Conservation (phyloP, 1,139 yeast species). For the Geotrichum citri-aurantii region DNA sequence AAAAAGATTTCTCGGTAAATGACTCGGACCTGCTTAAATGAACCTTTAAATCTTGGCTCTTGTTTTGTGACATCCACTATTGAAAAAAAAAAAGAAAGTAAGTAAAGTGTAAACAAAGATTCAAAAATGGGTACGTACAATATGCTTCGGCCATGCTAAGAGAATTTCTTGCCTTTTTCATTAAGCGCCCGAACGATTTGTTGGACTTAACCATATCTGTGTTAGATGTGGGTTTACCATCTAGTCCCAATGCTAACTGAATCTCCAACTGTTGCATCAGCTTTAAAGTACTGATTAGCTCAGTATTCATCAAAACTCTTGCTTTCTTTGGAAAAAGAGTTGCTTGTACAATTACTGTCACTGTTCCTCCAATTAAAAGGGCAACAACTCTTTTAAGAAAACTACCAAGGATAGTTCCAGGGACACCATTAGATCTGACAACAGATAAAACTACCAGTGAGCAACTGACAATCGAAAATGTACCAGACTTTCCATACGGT, state of each 20-base stretch:
- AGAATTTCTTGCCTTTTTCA: constrained; percentile 38
- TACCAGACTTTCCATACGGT: constrained; percentile 47
- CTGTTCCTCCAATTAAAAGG: constrained; percentile 46
- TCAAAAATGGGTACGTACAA: constrained; percentile 24
- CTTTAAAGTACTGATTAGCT: constrained; percentile 40
- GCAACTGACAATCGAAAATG: constrained; percentile 44
- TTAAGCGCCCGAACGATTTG: constrained; percentile 31
- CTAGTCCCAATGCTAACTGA: constrained; percentile 40
- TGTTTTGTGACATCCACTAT: constrained; percentile 36
- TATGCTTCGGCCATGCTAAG: constrained; percentile 41
- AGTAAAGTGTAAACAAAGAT: too few relatives aligned
- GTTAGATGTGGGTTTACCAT: constrained; percentile 33
- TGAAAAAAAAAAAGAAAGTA: background rate
- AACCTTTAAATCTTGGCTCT: constrained; percentile 47
- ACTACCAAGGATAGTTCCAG: constrained; percentile 41
- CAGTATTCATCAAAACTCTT: constrained; percentile 40
- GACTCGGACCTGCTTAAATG: constrained; percentile 38
- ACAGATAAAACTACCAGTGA: constrained; percentile 39
- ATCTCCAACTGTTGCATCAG: constrained; percentile 39
- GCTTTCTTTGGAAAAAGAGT: constrained; percentile 45
- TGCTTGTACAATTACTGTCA: constrained; percentile 43
- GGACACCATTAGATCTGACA: constrained; percentile 22
- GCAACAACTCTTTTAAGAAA: constrained; percentile 48
- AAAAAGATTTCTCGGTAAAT: constrained; percentile 44
- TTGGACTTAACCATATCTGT: constrained; percentile 30